Evolutionary conservation across 805 yeast species (phyloP), one percentile per base, ranked within the genome.

Genomic region (Pichia cephalocereana): DNA sequence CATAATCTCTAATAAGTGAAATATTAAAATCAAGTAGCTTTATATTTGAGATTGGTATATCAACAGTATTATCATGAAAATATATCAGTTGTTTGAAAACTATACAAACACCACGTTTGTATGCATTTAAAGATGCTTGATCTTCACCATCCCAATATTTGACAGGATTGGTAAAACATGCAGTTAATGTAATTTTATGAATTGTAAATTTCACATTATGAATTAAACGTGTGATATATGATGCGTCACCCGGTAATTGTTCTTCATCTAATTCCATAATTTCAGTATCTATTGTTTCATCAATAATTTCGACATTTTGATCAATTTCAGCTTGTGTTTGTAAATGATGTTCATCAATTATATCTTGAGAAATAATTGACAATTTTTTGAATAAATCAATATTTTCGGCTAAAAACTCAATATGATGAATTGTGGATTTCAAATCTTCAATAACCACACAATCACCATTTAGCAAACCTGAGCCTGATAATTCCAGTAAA

Each of bases 121-220:
- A 62, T 4, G 44, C 50, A 44, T 63, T 63, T 49, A 65, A 36
- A 14, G 54, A 57, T 0, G 64, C 48, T 47, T 63, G 66, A 46
- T 62, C 66, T 12, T 51, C 52, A 6, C 59, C 60, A 39, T 55
- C 55, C 48, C 57, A 65, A 46, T 54, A 63, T 36, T 54, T 54
- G 8, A 64, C 56, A 6, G 68, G 69, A 41, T 54, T 61, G n/a
- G 40, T 26, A 41, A 64, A 65, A 41, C 66, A 61, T 2, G 64
- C 47, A 8, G 57, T 47, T 27, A 64, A 44, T 17, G 47, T 56
- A 19, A 62, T 17, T 6, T 43, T 32, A 19, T 52, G 46, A 28
- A 62, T 32, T 5, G 38, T 39, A 15, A 54, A 47, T 8, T 46
- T 46, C 6, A 51, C 32, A 27, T 34, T 28, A 27, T 46, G 53